Evolutionary conservation across 306 rosid genomes (phyloP).

Genomic region (Chamaecrista fasciculata): DNA sequence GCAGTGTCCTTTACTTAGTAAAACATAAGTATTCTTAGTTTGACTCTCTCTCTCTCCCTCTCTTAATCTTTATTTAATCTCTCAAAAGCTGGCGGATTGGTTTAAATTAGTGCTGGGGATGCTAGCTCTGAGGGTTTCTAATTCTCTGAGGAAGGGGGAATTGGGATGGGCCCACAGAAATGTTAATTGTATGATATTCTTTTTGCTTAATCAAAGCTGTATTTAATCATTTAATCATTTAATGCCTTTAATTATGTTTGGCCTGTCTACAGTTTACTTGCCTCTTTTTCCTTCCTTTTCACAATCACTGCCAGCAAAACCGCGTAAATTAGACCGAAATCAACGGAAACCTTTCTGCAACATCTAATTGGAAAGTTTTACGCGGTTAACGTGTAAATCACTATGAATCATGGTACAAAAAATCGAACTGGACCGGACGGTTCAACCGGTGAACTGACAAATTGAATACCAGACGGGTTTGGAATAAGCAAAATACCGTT

Average conservation of each 20-base stretch:
- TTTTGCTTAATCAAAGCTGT: slow-evolving; percentile 19
- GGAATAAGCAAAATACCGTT: too few species aligned
- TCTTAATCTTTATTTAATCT: slow-evolving; percentile 23
- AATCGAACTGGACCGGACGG: too few species aligned
- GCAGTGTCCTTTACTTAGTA: slow-evolving; percentile 27
- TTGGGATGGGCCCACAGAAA: slow-evolving; percentile 23
- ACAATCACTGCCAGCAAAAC: neutral
- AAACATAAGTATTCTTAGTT: slow-evolving; percentile 34
- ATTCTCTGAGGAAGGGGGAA: neutral
- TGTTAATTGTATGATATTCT: slow-evolving; percentile 48
- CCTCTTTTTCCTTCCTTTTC: neutral
- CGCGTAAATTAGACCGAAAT: slow-evolving; percentile 25
- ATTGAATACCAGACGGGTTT: too few species aligned
- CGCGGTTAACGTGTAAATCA: too few species aligned
- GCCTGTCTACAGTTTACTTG: neutral
- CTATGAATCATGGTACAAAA: too few species aligned
- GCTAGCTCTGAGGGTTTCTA: slow-evolving; percentile 21
- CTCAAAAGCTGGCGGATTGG: slow-evolving; percentile 30
- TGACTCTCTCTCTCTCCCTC: slow-evolving; percentile 3
- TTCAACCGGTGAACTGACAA: too few species aligned
- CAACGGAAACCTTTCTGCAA: neutral
- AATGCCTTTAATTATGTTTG: slow-evolving; percentile 24
- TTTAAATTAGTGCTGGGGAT: slow-evolving; percentile 29
- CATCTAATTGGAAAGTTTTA: neutral
- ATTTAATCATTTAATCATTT: neutral